These are phyloP conservation scores for Colletotrichum sp. DNA, from an alignment of 2,329 filamentous ascomycete genomes.

Conservation along the genomic window DNA sequence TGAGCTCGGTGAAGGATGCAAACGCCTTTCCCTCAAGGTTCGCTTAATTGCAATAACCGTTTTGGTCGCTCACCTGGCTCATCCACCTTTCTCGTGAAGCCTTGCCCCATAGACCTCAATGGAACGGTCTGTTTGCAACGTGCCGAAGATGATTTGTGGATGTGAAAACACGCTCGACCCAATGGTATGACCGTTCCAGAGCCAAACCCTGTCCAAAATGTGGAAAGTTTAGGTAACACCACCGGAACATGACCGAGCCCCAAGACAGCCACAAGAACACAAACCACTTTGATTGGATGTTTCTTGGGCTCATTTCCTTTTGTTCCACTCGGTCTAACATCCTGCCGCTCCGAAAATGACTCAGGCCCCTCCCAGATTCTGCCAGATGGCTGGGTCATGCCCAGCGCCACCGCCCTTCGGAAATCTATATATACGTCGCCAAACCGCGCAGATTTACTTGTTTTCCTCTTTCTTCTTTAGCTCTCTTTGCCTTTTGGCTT, in stretches of 20 bases:
- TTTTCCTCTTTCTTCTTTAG: constrained; percentile 58
- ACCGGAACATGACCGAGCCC: neutral
- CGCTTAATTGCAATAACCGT: neutral
- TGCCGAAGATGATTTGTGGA: neutral
- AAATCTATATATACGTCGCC: too few species aligned
- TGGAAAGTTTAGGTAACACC: neutral
- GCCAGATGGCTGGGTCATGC: too few species aligned
- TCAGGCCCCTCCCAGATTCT: too few species aligned
- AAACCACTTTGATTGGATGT: neutral
- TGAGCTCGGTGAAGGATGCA: neutral
- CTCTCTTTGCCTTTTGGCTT: constrained; percentile 67
- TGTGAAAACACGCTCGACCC: neutral
- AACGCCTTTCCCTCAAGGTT: too few species aligned
- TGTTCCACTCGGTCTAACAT: too few species aligned
- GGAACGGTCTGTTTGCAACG: neutral
- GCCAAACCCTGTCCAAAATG: neutral
- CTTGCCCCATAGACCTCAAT: neutral
- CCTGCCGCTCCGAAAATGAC: too few species aligned
- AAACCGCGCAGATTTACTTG: too few species aligned
- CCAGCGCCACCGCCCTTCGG: too few species aligned
- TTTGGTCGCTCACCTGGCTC: neutral
- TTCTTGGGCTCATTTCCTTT: neutral
- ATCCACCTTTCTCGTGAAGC: too few species aligned
- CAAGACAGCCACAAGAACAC: neutral
- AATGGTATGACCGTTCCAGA: fast-evolving